Base-by-base conservation (phyloP, 176 grass and related monocot species). In the Juncus effusus region DNA sequence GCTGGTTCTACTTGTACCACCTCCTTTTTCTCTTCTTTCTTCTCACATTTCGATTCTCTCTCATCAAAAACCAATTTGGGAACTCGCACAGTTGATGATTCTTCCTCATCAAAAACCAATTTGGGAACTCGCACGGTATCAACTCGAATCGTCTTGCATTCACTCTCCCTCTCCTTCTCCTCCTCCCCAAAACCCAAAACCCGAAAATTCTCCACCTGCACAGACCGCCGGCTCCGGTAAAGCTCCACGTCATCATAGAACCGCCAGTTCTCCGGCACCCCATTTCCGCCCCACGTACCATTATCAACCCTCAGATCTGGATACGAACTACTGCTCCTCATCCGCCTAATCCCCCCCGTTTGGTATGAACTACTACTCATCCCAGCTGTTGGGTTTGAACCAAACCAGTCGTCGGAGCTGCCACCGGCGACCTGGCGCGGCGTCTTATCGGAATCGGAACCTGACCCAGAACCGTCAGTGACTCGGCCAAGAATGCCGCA, bases 261-360 rank as follows among this genome's bases (percentile, higher is more conserved):
- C 7, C 83, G 78, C 83, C 85, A 99, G 62, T 83, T 42, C 54
- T 38, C 38, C 6, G 70, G 78, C 28, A 62, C 70, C 12, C 61
- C 52, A 14, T 72, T 72, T 40, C 63, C 77, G 1, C 73, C 73
- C 88, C 80, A 92, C 3, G 74, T 72, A 16, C 68, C 72, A 62
- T 58, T 81, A 5, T 86, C 87, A 0, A 51, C 71, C 69, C 88
- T 73, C 14, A 92, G 85, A 78, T 99, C 85, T 28, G 83, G 89
- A 78, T 90, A 94, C 4, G 89, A 99, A 79, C 83, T 87, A 75
- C 76, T 94, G 83, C 83, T 99, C 75, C 84, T 74, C 83, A 89
- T 78, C 78, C 81, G 86, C n/a, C 85, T 73, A 45, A 94, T 82
- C 63, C 71, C 80, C 7, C 3, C 40, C 35, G 16, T 66, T 54